phyloP scores from a whole-genome alignment of 2,329 filamentous ascomycete species.

The Colletotrichum somersetense region DNA sequence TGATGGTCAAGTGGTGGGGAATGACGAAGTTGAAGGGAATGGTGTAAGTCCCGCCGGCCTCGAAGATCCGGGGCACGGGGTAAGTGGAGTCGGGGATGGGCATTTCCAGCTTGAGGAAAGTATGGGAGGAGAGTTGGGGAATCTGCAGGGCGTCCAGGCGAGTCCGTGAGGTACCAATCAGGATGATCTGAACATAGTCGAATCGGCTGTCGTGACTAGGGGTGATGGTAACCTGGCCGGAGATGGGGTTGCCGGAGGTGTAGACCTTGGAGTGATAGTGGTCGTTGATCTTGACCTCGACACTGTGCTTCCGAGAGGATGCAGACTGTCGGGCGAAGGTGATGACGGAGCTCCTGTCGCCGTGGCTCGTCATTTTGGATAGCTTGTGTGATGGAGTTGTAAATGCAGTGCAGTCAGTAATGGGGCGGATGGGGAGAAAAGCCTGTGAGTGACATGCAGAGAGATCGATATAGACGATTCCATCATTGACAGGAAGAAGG shows the following conservation, averaged over 20 bases:
- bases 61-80: slow-evolving; percentile 61
- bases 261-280: slow-evolving; percentile 69
- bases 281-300: slow-evolving; percentile 64
- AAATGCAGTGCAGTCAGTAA: background rate
- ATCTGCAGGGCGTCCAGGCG: slow-evolving; percentile 64
- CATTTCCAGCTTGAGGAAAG: slow-evolving; percentile 69
- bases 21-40: slow-evolving; percentile 72
- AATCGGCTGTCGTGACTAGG: slow-evolving; percentile 61
- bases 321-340: slow-evolving; percentile 45
- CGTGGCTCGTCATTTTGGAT: slow-evolving; percentile 39
- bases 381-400: background rate
- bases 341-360: slow-evolving; percentile 42
- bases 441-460: slow-evolving; percentile 16
- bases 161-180: slow-evolving; percentile 64
- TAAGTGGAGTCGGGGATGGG: slow-evolving; percentile 62
- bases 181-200: slow-evolving; percentile 64
- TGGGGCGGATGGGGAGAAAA: background rate
- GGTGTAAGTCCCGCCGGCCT: slow-evolving; percentile 61
- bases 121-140: slow-evolving; percentile 62
- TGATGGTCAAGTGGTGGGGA: slow-evolving; percentile 68
- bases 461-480: background rate
- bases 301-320: slow-evolving; percentile 49
- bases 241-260: slow-evolving; percentile 65
- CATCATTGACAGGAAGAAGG: slow-evolving; percentile 21
- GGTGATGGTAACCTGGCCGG: slow-evolving; percentile 62